Base-by-base conservation (phyloP, 331 rosid genomes). In the Spiraea crenata region DNA sequence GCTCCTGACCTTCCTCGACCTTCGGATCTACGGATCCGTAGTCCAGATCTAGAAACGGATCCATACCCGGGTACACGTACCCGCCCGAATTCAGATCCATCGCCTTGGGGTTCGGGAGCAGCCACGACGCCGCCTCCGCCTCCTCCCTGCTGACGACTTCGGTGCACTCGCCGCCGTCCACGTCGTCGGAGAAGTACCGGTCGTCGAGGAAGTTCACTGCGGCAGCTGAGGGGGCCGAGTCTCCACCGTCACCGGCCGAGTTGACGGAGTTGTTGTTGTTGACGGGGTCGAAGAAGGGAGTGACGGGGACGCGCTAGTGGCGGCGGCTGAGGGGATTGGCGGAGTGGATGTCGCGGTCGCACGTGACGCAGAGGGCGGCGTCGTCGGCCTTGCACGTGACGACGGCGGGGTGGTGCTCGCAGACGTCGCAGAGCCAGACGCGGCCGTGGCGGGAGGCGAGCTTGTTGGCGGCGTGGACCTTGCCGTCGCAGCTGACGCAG, bases 391-490 rank as follows among this genome's bases (percentile, higher is more conserved):
- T 89, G 85, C 97, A 93, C 39, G 90, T 89, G 66, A 93, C 91
- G 74, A 89, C 90, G 3, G 93, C 96, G 0, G 97, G 99, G 0
- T 95, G 96, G 44, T 91, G 99, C 73, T 93, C 99, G 73, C 99
- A 91, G 50, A 89, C 99, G 65, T 91, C 93, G 74, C 99, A 95
- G 67, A 95, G 79, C 69, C 84, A 73, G 13, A 95, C 93, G 39
- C 99, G 97, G 3, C 88, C 88, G 82, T 93, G 99, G 64, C 97
- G 99, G n/a, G 97, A 91, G 1, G 97, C 95, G 46, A 93, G 96
- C 79, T 91, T 93, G 91, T 91, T 91, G 63, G 95, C 96, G 5
- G 96, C 95, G 74, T 95, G 97, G 71, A 95, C 76, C 39, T 87
- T 79, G 70, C 91, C 74, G 69, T 93, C 97, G 13, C 99, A 91